phyloP scores from a whole-genome alignment of 805 yeast species.

The Kuraishia borneana region DNA sequence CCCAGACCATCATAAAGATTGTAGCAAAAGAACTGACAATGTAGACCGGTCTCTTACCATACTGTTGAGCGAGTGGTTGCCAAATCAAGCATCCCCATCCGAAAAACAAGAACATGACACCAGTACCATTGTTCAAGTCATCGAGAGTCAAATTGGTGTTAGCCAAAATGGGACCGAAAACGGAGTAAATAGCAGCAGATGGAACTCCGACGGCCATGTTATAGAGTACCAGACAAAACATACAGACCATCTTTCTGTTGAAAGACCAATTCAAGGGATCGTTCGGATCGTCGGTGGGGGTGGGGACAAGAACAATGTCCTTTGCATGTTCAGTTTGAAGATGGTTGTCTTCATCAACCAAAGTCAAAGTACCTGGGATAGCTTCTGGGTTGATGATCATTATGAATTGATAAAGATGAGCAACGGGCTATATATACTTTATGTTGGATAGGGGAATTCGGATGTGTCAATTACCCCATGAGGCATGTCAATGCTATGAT shows the following conservation, averaged over 20 bases:
- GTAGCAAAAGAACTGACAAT: slow-evolving; percentile 27
- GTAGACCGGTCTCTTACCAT: slow-evolving; percentile 36
- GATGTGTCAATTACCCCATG: no score
- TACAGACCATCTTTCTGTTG: slow-evolving; percentile 26
- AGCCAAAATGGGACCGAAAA: slow-evolving; percentile 24
- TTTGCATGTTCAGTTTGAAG: slow-evolving; percentile 14
- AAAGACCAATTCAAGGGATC: slow-evolving; percentile 49
- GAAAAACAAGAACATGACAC: slow-evolving; percentile 36
- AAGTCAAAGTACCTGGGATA: slow-evolving; percentile 28
- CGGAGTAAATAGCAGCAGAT: slow-evolving; percentile 35
- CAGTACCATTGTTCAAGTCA: slow-evolving; percentile 34
- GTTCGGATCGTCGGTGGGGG: slow-evolving; percentile 46
- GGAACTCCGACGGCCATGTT: slow-evolving; percentile 34
- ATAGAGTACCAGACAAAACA: slow-evolving; percentile 25
- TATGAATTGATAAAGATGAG: no score
- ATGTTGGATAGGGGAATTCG: no score
- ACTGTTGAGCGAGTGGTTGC: slow-evolving; percentile 40
- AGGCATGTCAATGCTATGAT: no score
- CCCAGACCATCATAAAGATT: slow-evolving; percentile 27
- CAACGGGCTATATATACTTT: no score
- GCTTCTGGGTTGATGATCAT: not conserved
- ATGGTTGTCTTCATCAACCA: slow-evolving; percentile 25
- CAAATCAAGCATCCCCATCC: slow-evolving; percentile 39
- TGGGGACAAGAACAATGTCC: slow-evolving; percentile 38
- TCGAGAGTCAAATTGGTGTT: slow-evolving; percentile 22